Evolutionary conservation across 2,329 filamentous ascomycete genomes (phyloP).

Genomic region (Calcarisporium arbuscula): DNA sequence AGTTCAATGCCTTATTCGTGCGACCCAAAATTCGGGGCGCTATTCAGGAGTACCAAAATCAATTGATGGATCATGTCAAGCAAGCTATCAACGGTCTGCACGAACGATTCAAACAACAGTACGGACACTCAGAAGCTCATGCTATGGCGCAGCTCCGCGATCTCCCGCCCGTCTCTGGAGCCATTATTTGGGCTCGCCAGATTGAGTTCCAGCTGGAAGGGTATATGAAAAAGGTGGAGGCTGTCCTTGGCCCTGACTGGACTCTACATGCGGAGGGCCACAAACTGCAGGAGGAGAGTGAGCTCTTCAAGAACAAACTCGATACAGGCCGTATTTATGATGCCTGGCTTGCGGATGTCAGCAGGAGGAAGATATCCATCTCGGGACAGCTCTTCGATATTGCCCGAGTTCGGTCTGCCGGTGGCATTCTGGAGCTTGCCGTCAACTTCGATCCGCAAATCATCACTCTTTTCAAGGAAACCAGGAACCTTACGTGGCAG

Average conservation of each 20-base stretch:
- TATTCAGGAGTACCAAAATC: conserved; percentile 95
- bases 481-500: conserved; percentile 90
- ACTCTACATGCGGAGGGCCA: conserved; percentile 89
- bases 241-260: conserved; percentile 93
- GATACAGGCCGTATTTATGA: conserved; percentile 92
- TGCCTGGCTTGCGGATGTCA: conserved; percentile 88
- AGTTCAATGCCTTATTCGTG: conserved; percentile 98
- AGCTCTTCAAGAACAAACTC: conserved; percentile 91
- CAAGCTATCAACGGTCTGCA: conserved; percentile 89
- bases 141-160: conserved; percentile 97
- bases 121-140: conserved; percentile 95
- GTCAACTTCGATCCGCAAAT: conserved; percentile 98
- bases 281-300: conserved; percentile 85
- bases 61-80: conserved; percentile 97
- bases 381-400: conserved; percentile 90
- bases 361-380: conserved; percentile 82
- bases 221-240: conserved; percentile 99
- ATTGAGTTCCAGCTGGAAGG: conserved; percentile 93
- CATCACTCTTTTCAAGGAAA: conserved; percentile 97
- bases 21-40: conserved; percentile 98
- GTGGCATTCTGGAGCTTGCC: conserved; percentile 77
- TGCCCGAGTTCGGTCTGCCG: conserved; percentile 78
- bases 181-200: conserved; percentile 95
- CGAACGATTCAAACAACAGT: conserved; percentile 97
- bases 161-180: conserved; percentile 88